Base-by-base conservation (phyloP, 805 yeast genomes). In the Starmerella geochares region DNA sequence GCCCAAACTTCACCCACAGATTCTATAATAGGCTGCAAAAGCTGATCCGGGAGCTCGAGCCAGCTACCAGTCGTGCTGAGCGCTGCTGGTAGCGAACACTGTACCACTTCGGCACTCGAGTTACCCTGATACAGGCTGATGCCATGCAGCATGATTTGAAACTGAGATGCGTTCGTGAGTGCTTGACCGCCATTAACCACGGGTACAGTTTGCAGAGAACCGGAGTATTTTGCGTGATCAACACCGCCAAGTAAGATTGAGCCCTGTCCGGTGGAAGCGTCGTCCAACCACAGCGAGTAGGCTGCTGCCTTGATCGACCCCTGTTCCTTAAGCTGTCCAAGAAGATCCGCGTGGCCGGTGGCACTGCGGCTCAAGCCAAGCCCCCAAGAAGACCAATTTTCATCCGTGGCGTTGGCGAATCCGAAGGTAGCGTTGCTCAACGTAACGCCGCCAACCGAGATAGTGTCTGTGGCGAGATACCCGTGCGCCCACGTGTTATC, bases 1-100 rank as follows among this genome's bases (percentile, higher is more conserved):
- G 50, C 48, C n/a, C 17, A 36, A 11, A 19, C 24, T 11, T 58
- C 59, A 1, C 54, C 56, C 1, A 59, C 17, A 5, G 48, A 31
- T 1, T 43, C 36, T 38, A 48, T 51, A 14, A 59, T 19, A 1
- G 57, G 54, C 2, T 29, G 42, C 0, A 54, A 38, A 2, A 56
- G 16, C 14, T 44, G 41, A 19, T 49, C 24, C 3, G 80, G 80
- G 35, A 77, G 61, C 56, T 72, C 73, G 17, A 71, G 61, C 23
- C 71, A 60, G 4, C 80, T 69, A 6, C 81, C 69, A 17, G 83
- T 80, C 0, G 80, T 71, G 60, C 80, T 83, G 28, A 79, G 62
- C 17, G 56, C 40, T 1, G 54, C 55, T 0, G 58, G 58, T 10
- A 54, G 9, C 8, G 49, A 43, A 25, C 56, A 52, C 11, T 48